A percentile compares a stretch with the other conserved stretches of the same genome.
phyloP scores from a whole-genome alignment of 2,329 filamentous ascomycete genomes.

The Colletotrichum sp. region DNA sequence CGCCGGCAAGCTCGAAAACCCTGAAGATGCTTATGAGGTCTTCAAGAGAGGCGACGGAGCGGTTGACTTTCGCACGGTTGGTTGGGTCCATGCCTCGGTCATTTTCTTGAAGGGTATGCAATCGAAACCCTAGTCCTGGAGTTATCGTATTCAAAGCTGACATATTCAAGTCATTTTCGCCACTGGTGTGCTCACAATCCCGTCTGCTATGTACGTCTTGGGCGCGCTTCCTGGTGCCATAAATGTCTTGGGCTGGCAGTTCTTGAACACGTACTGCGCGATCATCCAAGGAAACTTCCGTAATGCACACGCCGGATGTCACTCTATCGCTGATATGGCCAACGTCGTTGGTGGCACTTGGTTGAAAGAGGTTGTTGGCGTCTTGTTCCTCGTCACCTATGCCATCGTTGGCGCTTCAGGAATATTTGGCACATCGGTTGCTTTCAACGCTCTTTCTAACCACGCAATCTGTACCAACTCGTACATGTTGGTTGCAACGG shows the following conservation, averaged over 20 bases:
- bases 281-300: conserved; percentile 45
- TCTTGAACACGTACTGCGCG: conserved; percentile 44
- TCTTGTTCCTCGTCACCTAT: conserved; percentile 62
- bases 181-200: conserved; percentile 46
- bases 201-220: conserved; percentile 44
- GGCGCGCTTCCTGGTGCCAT: conserved; percentile 47
- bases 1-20: conserved; percentile 25
- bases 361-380: conserved; percentile 57
- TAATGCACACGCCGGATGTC: conserved; percentile 40
- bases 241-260: conserved; percentile 46
- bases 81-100: conserved; percentile 51
- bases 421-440: conserved; percentile 63
- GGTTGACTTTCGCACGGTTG: conserved; percentile 52
- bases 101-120: conserved; percentile 49
- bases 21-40: conserved; percentile 41
- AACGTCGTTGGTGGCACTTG: conserved; percentile 56
- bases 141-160: background rate
- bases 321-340: conserved; percentile 60
- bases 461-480: conserved; percentile 65
- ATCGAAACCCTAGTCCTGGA: background rate
- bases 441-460: conserved; percentile 62
- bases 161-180: conserved; percentile 41
- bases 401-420: conserved; percentile 61
- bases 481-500: conserved; percentile 58
- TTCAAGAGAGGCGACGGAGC: conserved; percentile 47